These are phyloP conservation scores for Cornus florida DNA, from an alignment of 148 eudicot species.

Conservation along the genomic window DNA sequence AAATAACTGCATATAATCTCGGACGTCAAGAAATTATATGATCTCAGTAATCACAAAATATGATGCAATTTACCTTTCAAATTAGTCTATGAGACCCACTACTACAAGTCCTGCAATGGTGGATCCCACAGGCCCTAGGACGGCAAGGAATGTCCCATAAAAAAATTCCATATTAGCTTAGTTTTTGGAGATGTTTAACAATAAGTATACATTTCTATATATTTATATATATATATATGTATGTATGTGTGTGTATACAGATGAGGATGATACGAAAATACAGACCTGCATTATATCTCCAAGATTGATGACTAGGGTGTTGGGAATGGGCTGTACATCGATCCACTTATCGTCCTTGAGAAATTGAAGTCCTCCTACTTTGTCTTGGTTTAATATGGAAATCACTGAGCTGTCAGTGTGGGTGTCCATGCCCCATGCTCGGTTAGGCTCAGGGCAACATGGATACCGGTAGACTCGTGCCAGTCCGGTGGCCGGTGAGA, in stretches of 20 bases:
- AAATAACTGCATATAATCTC: too few relatives aligned
- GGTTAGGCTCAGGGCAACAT: conserved; percentile 14
- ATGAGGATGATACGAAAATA: neutral
- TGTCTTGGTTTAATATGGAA: conserved; percentile 56
- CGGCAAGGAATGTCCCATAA: too few relatives aligned
- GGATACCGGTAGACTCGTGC: conserved; percentile 64
- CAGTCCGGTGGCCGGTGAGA: conserved; percentile 43
- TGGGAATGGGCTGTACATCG: conserved; percentile 43
- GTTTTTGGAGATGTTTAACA: too few relatives aligned
- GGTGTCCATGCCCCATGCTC: conserved; percentile 47
- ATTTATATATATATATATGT: neutral
- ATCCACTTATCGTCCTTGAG: conserved; percentile 54
- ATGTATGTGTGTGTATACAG: too few relatives aligned
- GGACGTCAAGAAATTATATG: too few relatives aligned
- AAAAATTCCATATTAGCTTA: too few relatives aligned
- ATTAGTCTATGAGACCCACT: too few relatives aligned
- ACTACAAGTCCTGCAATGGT: too few relatives aligned
- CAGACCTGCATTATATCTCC: conserved; percentile 85
- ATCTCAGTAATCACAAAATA: too few relatives aligned
- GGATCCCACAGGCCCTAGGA: too few relatives aligned
- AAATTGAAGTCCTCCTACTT: conserved; percentile 69
- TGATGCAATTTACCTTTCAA: too few relatives aligned
- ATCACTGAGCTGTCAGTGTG: conserved; percentile 84
- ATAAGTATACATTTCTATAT: neutral
- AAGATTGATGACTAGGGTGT: conserved; percentile 59